Percentiles rank a stretch among this genome's conserved stretches.
Evolutionary conservation across 495 filamentous ascomycete species (phyloP).

Genomic region (Halenospora varia): DNA sequence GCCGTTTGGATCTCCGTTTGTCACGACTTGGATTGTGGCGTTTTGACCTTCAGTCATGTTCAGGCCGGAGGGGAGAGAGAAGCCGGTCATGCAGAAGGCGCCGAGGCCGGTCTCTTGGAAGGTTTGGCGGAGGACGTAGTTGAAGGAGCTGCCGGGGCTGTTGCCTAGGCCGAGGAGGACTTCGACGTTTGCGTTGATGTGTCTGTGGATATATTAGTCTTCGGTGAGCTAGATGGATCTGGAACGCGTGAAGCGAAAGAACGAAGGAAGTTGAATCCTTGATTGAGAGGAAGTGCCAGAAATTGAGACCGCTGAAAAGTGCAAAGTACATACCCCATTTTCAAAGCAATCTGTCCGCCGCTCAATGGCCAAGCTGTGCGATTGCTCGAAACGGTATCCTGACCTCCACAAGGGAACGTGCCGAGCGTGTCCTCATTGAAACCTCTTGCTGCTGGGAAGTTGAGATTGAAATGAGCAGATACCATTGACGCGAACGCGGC

Average conservation of each 20-base stretch:
- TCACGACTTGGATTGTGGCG: conserved; percentile 62
- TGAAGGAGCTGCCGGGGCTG: conserved; percentile 39
- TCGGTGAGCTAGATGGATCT: too few species aligned
- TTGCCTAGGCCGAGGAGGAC: conserved; percentile 54
- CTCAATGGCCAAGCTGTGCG: conserved; percentile 48
- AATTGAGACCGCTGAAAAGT: too few species aligned
- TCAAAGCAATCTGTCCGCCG: conserved; percentile 45
- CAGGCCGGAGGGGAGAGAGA: conserved; percentile 32
- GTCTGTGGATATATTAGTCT: conserved; percentile 37
- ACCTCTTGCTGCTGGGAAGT: conserved; percentile 52
- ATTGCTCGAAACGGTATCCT: conserved; percentile 39
- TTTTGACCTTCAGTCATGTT: conserved; percentile 33
- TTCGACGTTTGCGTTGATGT: conserved; percentile 49
- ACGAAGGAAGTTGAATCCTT: too few species aligned
- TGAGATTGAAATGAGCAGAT: conserved; percentile 58
- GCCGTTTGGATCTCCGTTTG: conserved; percentile 44
- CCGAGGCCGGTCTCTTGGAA: conserved; percentile 49
- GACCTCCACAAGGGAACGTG: conserved; percentile 56
- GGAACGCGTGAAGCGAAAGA: too few species aligned
- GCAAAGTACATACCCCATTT: conserved; percentile 6
- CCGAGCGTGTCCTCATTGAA: conserved; percentile 44
- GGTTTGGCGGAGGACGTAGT: conserved; percentile 44
- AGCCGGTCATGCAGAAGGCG: conserved; percentile 50
- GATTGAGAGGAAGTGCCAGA: too few species aligned
- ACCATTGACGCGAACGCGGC: conserved; percentile 34